These are phyloP conservation scores for Schizothecium vesticola DNA, from an alignment of 495 filamentous ascomycete species.

Conservation along the genomic window DNA sequence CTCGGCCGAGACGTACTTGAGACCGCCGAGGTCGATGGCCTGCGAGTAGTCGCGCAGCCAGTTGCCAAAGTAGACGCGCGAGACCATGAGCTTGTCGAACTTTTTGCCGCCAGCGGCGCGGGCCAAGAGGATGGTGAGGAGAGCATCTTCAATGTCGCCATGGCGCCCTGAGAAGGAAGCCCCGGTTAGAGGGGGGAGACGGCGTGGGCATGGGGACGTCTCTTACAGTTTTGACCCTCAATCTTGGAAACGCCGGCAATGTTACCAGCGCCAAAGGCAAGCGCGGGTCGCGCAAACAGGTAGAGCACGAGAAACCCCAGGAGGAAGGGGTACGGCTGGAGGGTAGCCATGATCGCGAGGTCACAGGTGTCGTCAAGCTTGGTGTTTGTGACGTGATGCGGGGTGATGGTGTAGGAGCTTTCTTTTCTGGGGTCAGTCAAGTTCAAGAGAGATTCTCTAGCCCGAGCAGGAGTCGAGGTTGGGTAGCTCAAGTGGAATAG, in stretches of 20 bases:
- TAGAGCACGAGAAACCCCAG: slow-evolving; percentile 51
- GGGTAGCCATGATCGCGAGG: slow-evolving; percentile 33
- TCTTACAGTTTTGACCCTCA: slow-evolving; percentile 71
- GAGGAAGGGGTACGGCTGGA: slow-evolving; percentile 39
- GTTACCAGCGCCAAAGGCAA: slow-evolving; percentile 86
- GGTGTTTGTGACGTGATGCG: slow-evolving; percentile 1
- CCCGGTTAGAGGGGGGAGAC: not conserved
- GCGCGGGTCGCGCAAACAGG: slow-evolving; percentile 55
- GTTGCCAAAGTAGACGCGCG: slow-evolving; percentile 83
- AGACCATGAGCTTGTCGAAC: slow-evolving; percentile 81
- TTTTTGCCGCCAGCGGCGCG: slow-evolving; percentile 72
- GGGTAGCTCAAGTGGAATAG: not conserved
- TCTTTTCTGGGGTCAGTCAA: not conserved
- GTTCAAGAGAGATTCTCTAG: not conserved
- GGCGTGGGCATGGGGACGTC: not conserved
- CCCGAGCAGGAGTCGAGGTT: not conserved
- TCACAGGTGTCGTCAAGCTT: not conserved
- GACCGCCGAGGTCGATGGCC: slow-evolving; percentile 78
- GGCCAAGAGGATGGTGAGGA: slow-evolving; percentile 72
- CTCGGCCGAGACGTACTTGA: slow-evolving; percentile 82
- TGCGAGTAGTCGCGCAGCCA: slow-evolving; percentile 84
- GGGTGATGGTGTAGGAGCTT: not conserved
- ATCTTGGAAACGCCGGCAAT: slow-evolving; percentile 70
- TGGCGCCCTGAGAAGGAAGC: slow-evolving; percentile 58
- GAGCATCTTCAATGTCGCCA: slow-evolving; percentile 90